Evolutionary conservation across 2,329 filamentous ascomycete genomes (phyloP).

Genomic region (Monilinia vaccinii-corymbosi): DNA sequence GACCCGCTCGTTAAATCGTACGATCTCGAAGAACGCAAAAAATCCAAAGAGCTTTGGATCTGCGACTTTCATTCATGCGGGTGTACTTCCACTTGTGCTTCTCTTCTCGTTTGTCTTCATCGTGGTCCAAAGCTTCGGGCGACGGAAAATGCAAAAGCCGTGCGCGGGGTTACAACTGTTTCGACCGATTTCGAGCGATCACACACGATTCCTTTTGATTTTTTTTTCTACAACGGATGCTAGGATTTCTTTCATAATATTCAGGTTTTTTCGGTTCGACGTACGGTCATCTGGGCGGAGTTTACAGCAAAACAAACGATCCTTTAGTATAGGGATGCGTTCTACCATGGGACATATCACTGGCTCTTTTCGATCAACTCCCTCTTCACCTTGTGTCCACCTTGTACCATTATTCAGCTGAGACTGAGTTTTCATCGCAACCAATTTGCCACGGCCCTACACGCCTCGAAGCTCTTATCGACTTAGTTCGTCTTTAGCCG

Average conservation of each 20-base stretch:
- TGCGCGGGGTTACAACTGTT: conserved; percentile 20
- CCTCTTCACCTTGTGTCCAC: conserved; percentile 29
- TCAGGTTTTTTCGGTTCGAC: conserved; percentile 27
- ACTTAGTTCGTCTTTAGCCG: conserved; percentile 29
- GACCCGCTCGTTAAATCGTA: conserved; percentile 31
- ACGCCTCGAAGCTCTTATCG: conserved; percentile 25
- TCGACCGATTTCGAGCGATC: conserved; percentile 24
- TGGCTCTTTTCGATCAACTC: conserved; percentile 28
- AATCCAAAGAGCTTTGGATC: conserved; percentile 29
- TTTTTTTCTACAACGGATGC: conserved; percentile 24
- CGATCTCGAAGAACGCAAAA: conserved; percentile 27
- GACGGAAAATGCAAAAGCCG: conserved; percentile 28
- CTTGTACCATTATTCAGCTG: conserved; percentile 32
- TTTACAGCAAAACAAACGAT: conserved; percentile 22
- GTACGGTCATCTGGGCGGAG: conserved; percentile 28
- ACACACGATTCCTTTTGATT: conserved; percentile 22
- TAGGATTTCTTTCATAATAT: conserved; percentile 28
- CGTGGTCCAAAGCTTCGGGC: conserved; percentile 30
- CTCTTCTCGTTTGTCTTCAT: conserved; percentile 27
- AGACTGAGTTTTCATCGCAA: conserved; percentile 26
- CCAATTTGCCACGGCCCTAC: conserved; percentile 21
- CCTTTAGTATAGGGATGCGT: conserved; percentile 23
- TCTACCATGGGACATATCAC: conserved; percentile 28
- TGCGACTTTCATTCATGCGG: conserved; percentile 31
- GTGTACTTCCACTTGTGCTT: conserved; percentile 28